These are phyloP conservation scores for Penicillium oxalicum DNA, from an alignment of 2,329 filamentous ascomycete genomes.

Conservation along the genomic window DNA sequence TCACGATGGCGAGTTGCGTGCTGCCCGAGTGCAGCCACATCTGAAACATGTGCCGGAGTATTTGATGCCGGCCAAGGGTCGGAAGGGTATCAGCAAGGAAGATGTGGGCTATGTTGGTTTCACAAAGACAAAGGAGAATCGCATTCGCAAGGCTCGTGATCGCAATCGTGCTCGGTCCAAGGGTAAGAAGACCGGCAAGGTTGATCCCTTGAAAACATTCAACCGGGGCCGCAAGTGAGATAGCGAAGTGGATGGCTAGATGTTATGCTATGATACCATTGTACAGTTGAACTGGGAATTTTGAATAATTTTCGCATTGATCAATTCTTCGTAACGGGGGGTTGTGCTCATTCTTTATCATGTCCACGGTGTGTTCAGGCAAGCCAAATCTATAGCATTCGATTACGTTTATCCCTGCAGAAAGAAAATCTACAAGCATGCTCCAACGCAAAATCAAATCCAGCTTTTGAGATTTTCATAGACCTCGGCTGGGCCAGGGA, in stretches of 20 bases:
- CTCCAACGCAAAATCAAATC: too few species aligned
- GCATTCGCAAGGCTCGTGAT: constrained; percentile 46
- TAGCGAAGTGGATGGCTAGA: constrained; percentile 15
- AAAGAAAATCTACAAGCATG: too few species aligned
- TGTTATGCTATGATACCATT: constrained; percentile 21
- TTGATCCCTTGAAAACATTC: constrained; percentile 85
- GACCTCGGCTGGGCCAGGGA: too few species aligned
- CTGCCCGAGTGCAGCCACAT: constrained; percentile 79
- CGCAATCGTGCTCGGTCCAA: constrained; percentile 41
- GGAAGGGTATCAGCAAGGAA: constrained; percentile 58
- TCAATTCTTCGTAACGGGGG: not conserved
- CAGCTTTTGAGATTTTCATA: too few species aligned
- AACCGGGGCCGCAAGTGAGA: constrained; percentile 50
- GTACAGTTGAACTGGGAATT: constrained; percentile 10
- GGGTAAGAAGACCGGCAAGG: constrained; percentile 55
- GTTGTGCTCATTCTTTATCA: not conserved
- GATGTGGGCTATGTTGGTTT: constrained; percentile 73
- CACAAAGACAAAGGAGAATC: constrained; percentile 46
- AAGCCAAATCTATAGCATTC: too few species aligned
- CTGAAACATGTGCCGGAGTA: constrained; percentile 94
- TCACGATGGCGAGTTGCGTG: constrained; percentile 81
- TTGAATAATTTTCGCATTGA: constrained; percentile 1
- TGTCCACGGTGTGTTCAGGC: not conserved
- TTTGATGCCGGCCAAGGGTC: constrained; percentile 71
- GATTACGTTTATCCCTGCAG: too few species aligned